phyloP scores from a whole-genome alignment of 345 rosid genomes.

The Salix koriyanagi region DNA sequence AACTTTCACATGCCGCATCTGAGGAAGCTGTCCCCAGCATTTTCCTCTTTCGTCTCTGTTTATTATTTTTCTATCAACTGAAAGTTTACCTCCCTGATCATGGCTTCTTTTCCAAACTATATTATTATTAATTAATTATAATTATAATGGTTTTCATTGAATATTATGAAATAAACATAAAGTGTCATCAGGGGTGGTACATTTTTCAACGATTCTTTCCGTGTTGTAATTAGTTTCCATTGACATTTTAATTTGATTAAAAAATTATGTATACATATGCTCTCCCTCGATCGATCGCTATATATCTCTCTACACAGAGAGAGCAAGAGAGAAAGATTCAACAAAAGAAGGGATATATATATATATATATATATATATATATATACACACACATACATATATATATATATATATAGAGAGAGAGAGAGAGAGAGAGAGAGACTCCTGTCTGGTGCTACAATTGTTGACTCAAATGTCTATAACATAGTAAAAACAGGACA shows the following conservation, averaged over 20 bases:
- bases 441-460: neutral
- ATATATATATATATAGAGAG: neutral
- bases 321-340: neutral
- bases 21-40: neutral
- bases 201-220: neutral
- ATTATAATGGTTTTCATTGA: neutral
- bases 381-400: too few relatives aligned
- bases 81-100: neutral
- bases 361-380: too few relatives aligned
- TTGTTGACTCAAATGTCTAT: slow-evolving; percentile 2
- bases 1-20: neutral
- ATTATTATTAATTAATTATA: neutral
- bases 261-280: neutral
- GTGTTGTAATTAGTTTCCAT: neutral
- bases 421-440: neutral
- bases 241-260: neutral
- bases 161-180: neutral
- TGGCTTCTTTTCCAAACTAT: neutral
- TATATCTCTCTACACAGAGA: neutral
- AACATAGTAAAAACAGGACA: too few relatives aligned
- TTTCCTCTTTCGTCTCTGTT: neutral
- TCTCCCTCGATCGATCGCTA: neutral
- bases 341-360: neutral
- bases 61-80: neutral
- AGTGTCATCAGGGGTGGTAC: neutral